Evolutionary conservation across 768 basidiomycete species (phyloP).

Genomic region (Coprinellus aureogranulatus): DNA sequence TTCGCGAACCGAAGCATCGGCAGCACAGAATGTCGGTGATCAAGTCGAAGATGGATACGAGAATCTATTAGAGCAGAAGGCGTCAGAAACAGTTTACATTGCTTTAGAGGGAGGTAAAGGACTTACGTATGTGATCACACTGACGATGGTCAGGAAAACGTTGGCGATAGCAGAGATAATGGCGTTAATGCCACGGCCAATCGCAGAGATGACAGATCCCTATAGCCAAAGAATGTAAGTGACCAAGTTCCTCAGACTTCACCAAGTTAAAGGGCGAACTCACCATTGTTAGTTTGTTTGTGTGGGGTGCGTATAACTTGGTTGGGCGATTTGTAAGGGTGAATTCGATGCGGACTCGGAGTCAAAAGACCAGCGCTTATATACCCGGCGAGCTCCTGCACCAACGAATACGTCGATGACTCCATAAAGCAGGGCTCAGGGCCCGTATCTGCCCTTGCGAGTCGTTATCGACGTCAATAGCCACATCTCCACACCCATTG

Average conservation of each 20-base stretch:
- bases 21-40: slow-evolving; percentile 57
- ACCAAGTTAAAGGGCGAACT: too few relatives aligned
- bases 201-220: slow-evolving; percentile 66
- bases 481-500: not conserved
- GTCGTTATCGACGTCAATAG: slow-evolving; percentile 3
- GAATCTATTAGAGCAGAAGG: slow-evolving; percentile 38
- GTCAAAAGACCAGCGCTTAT: not conserved
- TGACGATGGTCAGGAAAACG: slow-evolving; percentile 59
- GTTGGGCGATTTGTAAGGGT: not conserved
- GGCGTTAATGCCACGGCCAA: slow-evolving; percentile 57
- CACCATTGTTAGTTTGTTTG: too few relatives aligned
- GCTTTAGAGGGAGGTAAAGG: too few relatives aligned
- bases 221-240: slow-evolving; percentile 20
- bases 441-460: not conserved
- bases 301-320: not conserved
- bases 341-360: too few relatives aligned
- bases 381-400: not conserved
- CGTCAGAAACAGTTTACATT: not conserved
- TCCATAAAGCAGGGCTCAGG: not conserved
- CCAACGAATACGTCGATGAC: not conserved
- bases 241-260: too few relatives aligned
- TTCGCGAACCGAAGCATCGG: slow-evolving; percentile 42
- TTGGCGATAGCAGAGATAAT: slow-evolving; percentile 60
- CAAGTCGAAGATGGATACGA: slow-evolving; percentile 63
- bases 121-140: slow-evolving; percentile 58